Conservation (phyloP, 2,329 filamentous ascomycete genomes). For the Ophiognomonia clavigignenti-juglandacearum region DNA sequence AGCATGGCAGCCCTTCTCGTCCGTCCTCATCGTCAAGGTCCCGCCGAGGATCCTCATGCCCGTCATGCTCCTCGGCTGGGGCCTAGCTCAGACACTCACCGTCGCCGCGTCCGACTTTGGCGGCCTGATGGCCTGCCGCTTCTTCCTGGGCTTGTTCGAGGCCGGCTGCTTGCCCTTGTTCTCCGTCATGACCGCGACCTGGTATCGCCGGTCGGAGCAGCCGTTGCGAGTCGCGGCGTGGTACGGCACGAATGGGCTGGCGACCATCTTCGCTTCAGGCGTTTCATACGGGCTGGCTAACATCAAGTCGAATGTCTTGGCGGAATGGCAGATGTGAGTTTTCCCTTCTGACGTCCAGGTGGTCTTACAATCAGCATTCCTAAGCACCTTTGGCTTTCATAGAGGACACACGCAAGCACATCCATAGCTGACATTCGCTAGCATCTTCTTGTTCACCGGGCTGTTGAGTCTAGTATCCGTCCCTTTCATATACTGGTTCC, state of each 20-base stretch:
- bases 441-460: conserved; percentile 57
- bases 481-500: conserved; percentile 53
- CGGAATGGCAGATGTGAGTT: conserved; percentile 36
- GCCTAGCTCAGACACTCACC: conserved; percentile 34
- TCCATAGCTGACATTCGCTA: conserved; percentile 13
- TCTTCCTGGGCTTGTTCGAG: conserved; percentile 31
- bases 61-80: conserved; percentile 38
- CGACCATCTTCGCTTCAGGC: conserved; percentile 51
- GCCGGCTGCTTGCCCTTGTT: conserved; percentile 39
- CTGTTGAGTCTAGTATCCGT: conserved; percentile 54
- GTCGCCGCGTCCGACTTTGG: conserved; percentile 23
- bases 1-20: conserved; percentile 56
- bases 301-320: conserved; percentile 31
- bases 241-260: conserved; percentile 58
- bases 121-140: conserved; percentile 23
- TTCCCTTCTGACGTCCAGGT: no score
- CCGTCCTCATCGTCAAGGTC: conserved; percentile 55
- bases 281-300: conserved; percentile 54
- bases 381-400: no score
- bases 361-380: no score
- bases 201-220: conserved; percentile 50
- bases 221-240: conserved; percentile 59
- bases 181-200: conserved; percentile 41
- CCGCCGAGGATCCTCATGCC: conserved; percentile 57
- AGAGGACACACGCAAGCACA: no score